phyloP scores from a whole-genome alignment of 73 alveolate species.

The Stentor coeruleus region DNA sequence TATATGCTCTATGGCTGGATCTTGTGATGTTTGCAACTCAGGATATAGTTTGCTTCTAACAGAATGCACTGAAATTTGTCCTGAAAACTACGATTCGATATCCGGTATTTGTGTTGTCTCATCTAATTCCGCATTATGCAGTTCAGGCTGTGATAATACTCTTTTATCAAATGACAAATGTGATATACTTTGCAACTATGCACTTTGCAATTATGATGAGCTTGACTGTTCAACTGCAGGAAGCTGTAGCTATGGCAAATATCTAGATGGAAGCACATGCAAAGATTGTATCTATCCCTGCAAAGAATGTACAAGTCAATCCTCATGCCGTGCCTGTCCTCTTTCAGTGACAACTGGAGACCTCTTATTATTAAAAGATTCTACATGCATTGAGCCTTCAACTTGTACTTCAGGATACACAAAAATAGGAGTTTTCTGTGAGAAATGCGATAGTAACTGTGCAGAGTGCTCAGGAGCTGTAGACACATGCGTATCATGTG shows the following conservation, averaged over 20 bases:
- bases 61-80: background rate
- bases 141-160: background rate
- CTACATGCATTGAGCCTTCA: background rate
- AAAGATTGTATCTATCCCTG: background rate
- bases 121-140: background rate
- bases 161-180: background rate
- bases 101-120: background rate
- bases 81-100: background rate
- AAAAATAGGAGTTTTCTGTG: background rate
- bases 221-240: background rate
- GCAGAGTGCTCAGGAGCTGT: background rate
- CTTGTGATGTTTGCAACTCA: background rate
- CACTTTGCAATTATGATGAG: slow-evolving; percentile 8
- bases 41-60: background rate
- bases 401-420: background rate
- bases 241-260: background rate
- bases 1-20: background rate
- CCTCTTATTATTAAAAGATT: background rate
- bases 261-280: background rate
- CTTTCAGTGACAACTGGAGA: background rate
- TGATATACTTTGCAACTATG: background rate
- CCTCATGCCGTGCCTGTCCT: background rate
- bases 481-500: background rate
- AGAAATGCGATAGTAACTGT: background rate
- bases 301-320: background rate